Conservation (phyloP, 805 yeast genomes). For the Pichia manshurica region DNA sequence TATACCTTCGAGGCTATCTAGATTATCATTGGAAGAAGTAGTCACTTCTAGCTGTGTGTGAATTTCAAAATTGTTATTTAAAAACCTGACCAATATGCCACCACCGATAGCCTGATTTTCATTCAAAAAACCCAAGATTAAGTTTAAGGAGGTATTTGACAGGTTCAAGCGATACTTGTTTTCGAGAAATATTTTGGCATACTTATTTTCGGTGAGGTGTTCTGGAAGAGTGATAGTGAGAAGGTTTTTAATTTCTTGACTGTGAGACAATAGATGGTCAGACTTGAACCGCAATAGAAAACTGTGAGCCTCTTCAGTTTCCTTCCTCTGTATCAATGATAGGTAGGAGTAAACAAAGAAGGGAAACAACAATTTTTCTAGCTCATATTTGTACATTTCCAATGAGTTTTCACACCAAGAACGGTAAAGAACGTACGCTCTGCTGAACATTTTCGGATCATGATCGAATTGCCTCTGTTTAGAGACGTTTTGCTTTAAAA, state of each 20-base stretch:
- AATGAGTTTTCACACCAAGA: conserved; percentile 89
- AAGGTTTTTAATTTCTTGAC: conserved; percentile 65
- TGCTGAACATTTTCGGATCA: conserved; percentile 65
- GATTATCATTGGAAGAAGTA: conserved; percentile 43
- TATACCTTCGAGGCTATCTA: conserved; percentile 39
- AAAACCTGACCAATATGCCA: conserved; percentile 72
- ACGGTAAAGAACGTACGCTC: conserved; percentile 74
- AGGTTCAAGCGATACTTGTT: conserved; percentile 71
- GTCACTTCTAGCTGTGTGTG: conserved; percentile 35
- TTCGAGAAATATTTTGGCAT: conserved; percentile 67
- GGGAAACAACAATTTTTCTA: conserved; percentile 80
- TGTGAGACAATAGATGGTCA: conserved; percentile 74
- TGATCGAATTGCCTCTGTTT: conserved; percentile 39
- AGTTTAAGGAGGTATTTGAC: conserved; percentile 78
- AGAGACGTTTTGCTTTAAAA: conserved; percentile 22
- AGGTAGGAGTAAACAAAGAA: conserved; percentile 85
- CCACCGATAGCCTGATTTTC: conserved; percentile 94
- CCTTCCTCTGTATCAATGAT: conserved; percentile 65
- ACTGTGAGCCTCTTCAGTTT: conserved; percentile 54
- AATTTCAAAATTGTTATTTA: conserved; percentile 74
- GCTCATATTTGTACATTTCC: conserved; percentile 86
- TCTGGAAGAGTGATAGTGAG: conserved; percentile 72
- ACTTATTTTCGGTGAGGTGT: conserved; percentile 75
- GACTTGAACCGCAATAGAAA: conserved; percentile 70
- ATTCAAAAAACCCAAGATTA: conserved; percentile 78